Percentiles rank a stretch among this genome's conserved stretches.
Evolutionary conservation across 129 eudicot species (phyloP).

Genomic region (Helichrysum umbraculigerum): DNA sequence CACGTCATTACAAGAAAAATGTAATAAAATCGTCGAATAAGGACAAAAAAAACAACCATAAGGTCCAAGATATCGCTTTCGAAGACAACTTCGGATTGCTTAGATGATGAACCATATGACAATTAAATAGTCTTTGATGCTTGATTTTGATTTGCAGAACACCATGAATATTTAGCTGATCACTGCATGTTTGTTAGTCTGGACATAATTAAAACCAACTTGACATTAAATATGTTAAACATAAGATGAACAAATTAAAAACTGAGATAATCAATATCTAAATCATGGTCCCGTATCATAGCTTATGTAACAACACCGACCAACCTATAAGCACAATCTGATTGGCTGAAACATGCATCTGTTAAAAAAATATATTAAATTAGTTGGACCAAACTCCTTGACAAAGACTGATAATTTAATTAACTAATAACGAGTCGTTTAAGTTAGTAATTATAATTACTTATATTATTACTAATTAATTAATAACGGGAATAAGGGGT

Average conservation of each 20-base stretch:
- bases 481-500: background rate
- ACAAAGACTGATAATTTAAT: background rate
- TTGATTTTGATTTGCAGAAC: constrained; percentile 12
- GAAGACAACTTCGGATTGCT: constrained; percentile 1
- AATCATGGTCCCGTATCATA: constrained; percentile 3
- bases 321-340: background rate
- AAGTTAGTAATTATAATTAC: background rate
- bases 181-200: background rate
- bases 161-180: background rate
- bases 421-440: background rate
- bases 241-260: constrained; percentile 5
- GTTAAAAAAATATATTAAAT: background rate
- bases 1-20: constrained; percentile 20
- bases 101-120: constrained; percentile 8
- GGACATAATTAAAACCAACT: background rate
- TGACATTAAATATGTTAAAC: background rate
- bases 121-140: constrained; percentile 12
- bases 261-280: background rate
- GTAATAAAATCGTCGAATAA: background rate
- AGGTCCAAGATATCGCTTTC: constrained; percentile 23
- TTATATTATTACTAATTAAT: too few species aligned
- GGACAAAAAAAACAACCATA: constrained; percentile 10
- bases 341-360: background rate
- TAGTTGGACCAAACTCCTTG: background rate
- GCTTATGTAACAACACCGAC: constrained; percentile 11